phyloP scores from a whole-genome alignment of 2,329 filamentous ascomycete species.

The Diaporthe velutina region DNA sequence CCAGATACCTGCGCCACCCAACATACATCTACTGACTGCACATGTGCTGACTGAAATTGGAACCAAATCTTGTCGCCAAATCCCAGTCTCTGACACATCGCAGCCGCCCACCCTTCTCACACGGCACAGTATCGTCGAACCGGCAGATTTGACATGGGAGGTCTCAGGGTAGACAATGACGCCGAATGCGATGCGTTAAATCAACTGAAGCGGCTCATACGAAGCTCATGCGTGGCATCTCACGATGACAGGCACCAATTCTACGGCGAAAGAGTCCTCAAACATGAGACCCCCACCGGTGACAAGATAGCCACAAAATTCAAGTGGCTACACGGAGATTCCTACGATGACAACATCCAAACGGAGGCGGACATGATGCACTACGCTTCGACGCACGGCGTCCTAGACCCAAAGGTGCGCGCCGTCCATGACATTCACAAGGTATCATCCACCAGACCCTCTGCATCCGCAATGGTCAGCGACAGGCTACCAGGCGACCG shows the following conservation, averaged over 20 bases:
- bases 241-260: not conserved
- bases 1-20: not conserved
- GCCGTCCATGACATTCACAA: slow-evolving; percentile 35
- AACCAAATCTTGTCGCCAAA: not conserved
- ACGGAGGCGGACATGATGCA: slow-evolving; percentile 40
- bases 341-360: not conserved
- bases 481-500: slow-evolving; percentile 34
- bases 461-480: slow-evolving; percentile 27
- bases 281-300: not conserved
- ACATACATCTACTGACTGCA: not conserved
- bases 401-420: slow-evolving; percentile 31
- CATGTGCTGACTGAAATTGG: not conserved
- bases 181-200: not conserved
- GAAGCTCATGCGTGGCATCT: not conserved
- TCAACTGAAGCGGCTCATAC: not conserved
- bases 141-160: not conserved
- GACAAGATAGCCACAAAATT: not conserved
- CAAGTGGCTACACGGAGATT: not conserved
- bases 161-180: not conserved
- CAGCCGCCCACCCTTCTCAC: accelerated
- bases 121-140: not conserved
- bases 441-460: not conserved
- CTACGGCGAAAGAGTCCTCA: not conserved
- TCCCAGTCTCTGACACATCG: not conserved
- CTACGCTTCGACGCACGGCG: slow-evolving; percentile 34